Evolutionary conservation across 805 yeast genomes (phyloP).

Genomic region (Candida parachauliodes): DNA sequence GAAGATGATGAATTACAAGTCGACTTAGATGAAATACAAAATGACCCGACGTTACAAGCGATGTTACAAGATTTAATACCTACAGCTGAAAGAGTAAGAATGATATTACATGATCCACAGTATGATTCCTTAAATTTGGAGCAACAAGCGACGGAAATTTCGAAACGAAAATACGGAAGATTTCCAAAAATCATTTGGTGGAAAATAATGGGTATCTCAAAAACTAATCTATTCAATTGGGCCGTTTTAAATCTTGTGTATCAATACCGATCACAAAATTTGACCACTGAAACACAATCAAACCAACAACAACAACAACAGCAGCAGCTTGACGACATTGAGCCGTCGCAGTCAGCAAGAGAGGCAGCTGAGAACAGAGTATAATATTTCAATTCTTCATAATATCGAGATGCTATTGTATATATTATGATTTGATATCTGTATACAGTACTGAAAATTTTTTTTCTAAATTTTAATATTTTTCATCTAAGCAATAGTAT

Average conservation of each 20-base stretch:
- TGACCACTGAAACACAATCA: slow-evolving; percentile 1
- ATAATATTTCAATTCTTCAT: slow-evolving; percentile 2
- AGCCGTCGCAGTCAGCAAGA: slow-evolving; percentile 5
- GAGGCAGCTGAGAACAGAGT: slow-evolving; percentile 10
- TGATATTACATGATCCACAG: slow-evolving; percentile 33
- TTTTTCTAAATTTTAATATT: background rate
- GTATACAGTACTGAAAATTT: slow-evolving; percentile 7
- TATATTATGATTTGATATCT: background rate
- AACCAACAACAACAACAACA: slow-evolving; percentile 4
- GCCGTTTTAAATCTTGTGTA: slow-evolving; percentile 32
- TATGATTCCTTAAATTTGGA: slow-evolving; percentile 39
- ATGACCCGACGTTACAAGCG: slow-evolving; percentile 34
- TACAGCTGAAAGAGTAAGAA: slow-evolving; percentile 38
- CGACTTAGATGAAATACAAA: slow-evolving; percentile 32
- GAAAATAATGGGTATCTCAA: slow-evolving; percentile 53
- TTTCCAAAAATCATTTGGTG: slow-evolving; percentile 43
- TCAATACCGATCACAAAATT: slow-evolving; percentile 13
- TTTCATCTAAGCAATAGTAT: too few species aligned
- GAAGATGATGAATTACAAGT: slow-evolving; percentile 14
- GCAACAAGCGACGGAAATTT: slow-evolving; percentile 37
- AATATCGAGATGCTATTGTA: too few species aligned
- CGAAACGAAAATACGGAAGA: slow-evolving; percentile 30
- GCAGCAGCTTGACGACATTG: slow-evolving; percentile 6
- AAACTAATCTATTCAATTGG: slow-evolving; percentile 47
- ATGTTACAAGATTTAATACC: slow-evolving; percentile 41